phyloP scores from a whole-genome alignment of 306 rosid species.

The Parietaria judaica region DNA sequence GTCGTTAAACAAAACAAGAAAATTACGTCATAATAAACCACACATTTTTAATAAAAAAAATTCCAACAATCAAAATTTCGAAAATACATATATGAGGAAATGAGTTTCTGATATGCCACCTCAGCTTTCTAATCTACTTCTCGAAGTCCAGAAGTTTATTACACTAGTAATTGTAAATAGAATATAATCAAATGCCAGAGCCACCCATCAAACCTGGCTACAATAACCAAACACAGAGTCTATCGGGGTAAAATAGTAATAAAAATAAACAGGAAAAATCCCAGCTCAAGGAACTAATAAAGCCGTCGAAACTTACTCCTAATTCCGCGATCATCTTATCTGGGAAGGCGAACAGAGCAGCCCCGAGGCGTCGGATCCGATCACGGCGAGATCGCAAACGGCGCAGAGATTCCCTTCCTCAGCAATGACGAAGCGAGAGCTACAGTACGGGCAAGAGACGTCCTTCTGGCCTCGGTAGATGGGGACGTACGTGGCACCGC shows the following conservation, averaged over 20 bases:
- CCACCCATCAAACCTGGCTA: not conserved
- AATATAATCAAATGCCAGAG: conserved; percentile 1
- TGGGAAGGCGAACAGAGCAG: conserved; percentile 77
- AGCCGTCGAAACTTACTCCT: not conserved
- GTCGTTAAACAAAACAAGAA: no score
- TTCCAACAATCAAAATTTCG: conserved; percentile 5
- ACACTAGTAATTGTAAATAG: not conserved
- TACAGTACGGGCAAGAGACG: conserved; percentile 70
- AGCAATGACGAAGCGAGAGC: conserved; percentile 60
- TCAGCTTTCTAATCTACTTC: conserved; percentile 6
- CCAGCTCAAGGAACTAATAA: not conserved
- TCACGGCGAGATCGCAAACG: conserved; percentile 69
- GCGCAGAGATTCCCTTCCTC: conserved; percentile 71
- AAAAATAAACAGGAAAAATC: not conserved
- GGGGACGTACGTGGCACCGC: conserved; percentile 82
- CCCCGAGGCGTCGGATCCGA: conserved; percentile 80
- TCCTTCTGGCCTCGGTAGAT: conserved; percentile 84
- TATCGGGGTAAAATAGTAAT: not conserved
- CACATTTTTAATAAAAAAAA: not conserved
- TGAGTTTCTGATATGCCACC: not conserved
- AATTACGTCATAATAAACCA: no score
- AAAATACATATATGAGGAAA: not conserved
- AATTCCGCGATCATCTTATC: conserved; percentile 10
- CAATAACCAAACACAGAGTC: not conserved
- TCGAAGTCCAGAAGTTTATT: conserved; percentile 12